These are phyloP conservation scores for Curvularia sp. DNA, from an alignment of 2,329 filamentous ascomycete species.

Conservation along the genomic window DNA sequence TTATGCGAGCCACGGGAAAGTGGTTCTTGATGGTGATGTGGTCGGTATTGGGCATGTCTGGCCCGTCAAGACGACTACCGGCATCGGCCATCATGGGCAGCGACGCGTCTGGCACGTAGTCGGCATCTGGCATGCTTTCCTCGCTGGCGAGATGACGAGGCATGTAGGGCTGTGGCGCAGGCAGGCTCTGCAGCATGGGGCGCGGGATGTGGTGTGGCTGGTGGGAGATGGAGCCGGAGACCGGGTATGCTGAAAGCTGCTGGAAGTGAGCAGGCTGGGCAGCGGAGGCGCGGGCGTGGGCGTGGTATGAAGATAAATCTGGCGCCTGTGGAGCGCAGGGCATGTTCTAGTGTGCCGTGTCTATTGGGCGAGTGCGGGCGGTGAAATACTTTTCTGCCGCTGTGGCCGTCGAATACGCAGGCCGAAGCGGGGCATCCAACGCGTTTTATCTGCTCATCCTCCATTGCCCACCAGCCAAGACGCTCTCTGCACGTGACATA, in stretches of 20 bases:
- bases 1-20: conserved; percentile 96
- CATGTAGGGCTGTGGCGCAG: conserved; percentile 33
- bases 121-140: conserved; percentile 45
- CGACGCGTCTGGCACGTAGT: conserved; percentile 48
- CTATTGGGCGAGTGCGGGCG: conserved; percentile 35
- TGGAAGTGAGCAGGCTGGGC: conserved; percentile 48
- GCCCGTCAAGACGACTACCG: conserved; percentile 30
- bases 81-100: conserved; percentile 31
- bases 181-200: conserved; percentile 29
- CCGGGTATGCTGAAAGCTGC: conserved; percentile 50
- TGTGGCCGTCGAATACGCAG: conserved; percentile 22
- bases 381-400: conserved; percentile 20
- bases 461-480: background rate
- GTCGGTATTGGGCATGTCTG: conserved; percentile 51
- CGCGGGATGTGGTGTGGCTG: conserved; percentile 31
- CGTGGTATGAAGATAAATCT: conserved; percentile 56
- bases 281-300: conserved; percentile 51
- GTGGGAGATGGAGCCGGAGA: conserved; percentile 36
- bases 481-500: too few relatives aligned
- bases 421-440: conserved; percentile 21
- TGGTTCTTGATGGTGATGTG: conserved; percentile 86
- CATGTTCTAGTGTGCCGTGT: conserved; percentile 8
- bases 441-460: conserved; percentile 25
- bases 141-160: conserved; percentile 38
- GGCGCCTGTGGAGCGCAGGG: conserved; percentile 54